Percentiles rank a stretch among this genome's conserved stretches.
Conservation (phyloP, 768 basidiomycete species). For the Tephrocybe sp. region DNA sequence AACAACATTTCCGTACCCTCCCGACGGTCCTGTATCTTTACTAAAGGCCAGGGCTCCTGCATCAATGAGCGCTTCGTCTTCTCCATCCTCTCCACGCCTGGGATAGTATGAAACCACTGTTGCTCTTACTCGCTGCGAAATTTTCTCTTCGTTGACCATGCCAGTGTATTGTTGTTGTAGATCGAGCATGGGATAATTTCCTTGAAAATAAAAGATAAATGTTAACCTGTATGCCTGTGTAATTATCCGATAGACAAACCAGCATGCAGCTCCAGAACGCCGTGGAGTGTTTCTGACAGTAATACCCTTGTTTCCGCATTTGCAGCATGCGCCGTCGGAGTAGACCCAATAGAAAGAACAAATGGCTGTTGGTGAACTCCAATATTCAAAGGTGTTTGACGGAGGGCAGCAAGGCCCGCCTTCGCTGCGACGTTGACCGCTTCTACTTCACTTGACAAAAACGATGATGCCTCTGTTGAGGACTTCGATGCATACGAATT, state of each 20-base stretch:
- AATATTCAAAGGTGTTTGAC: slow-evolving; percentile 29
- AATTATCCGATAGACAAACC: slow-evolving; percentile 34
- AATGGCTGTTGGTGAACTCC: slow-evolving; percentile 44
- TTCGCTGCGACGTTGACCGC: slow-evolving; percentile 66
- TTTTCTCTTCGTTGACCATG: slow-evolving; percentile 49
- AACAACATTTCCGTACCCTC: slow-evolving; percentile 70
- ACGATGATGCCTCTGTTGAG: slow-evolving; percentile 57
- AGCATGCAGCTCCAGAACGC: slow-evolving; percentile 73
- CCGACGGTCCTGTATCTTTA: slow-evolving; percentile 77
- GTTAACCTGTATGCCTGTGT: neutral
- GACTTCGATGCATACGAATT: slow-evolving; percentile 77
- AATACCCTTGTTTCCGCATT: slow-evolving; percentile 44
- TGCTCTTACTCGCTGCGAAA: slow-evolving; percentile 68
- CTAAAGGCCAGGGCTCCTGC: slow-evolving; percentile 85
- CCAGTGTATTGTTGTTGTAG: slow-evolving; percentile 80
- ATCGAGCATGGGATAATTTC: slow-evolving; percentile 82
- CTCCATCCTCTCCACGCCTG: slow-evolving; percentile 54
- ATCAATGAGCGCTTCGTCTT: slow-evolving; percentile 77
- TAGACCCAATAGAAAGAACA: slow-evolving; percentile 81
- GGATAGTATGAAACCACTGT: slow-evolving; percentile 83
- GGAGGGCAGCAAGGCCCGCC: slow-evolving; percentile 47
- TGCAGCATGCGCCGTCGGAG: slow-evolving; percentile 82
- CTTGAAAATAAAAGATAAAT: slow-evolving; percentile 28
- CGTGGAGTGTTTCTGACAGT: slow-evolving; percentile 48
- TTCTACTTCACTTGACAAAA: slow-evolving; percentile 66